Evolutionary conservation across 805 yeast species (phyloP), one percentile per base, ranked within the genome.

Genomic region (Zygotorulaspora florentina): DNA sequence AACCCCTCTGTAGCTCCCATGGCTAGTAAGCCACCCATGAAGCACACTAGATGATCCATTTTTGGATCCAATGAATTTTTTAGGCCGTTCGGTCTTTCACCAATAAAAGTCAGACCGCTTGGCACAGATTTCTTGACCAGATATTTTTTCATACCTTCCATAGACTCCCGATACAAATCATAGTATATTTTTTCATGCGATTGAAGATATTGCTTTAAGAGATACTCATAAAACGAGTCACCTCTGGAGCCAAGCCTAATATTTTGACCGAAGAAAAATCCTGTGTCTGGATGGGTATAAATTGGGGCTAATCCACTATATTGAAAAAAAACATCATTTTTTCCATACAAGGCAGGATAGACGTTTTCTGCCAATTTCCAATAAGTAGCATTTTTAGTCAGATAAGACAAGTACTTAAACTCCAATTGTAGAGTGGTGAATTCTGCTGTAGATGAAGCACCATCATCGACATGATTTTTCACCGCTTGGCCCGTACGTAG

Each of bases 21-120:
- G 0, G 96, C 93, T 50, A 90, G 75, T 50, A 86, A 73, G 0
- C 96, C 96, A 46, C 96, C 96, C 60, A 86, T 79, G 66, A 88
- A 89, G 64, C 97, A 90, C 20, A 88, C 96, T 48, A 87, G 70
- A 66, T 90, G 96, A 62, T 90, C 96, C 96, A 90, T 87, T 61
- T 87, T 88, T 13, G 80, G 69, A 12, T 83, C 77, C 12, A 83
- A 64, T 2, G 71, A 67, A 0, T 84, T 81, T 6, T 65, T 67
- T n/a, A 87, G 56, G 9, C 96, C 96, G 25, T 65, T 54, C 17
- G 83, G 86, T 41, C 79, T 73, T 64, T 90, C 97, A 9, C 95
- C 96, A 46, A 89, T 73, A 58, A 74, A 90, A 0, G 84, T 74
- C 18, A 85, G 69, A 1, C 76, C 75, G 54, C 67, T 76, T 3